Base-by-base conservation (phyloP, 2,329 filamentous ascomycete genomes). In the Monilinia polystroma region DNA sequence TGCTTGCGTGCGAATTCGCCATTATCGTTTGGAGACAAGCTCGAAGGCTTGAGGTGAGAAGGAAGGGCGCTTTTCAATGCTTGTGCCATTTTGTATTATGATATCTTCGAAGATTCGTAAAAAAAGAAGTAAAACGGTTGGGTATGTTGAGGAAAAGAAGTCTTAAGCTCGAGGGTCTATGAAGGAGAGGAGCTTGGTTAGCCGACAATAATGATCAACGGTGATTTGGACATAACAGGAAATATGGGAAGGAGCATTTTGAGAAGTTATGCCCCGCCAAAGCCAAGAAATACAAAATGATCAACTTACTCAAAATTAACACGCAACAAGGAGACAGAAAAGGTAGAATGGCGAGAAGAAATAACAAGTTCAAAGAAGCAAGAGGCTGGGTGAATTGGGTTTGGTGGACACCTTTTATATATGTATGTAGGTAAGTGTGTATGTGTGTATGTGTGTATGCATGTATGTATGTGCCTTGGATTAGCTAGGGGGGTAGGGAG, bases 51-150 rank as follows among this genome's bases (percentile, higher is more conserved):
- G 75, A 97, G 85, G 84, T 96, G 94, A 54, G 90, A 84, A 71
- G 93, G 92, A 74, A 97, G 82, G 71, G 91, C 90, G 80, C 86
- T 88, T 83, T 87, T 92, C 74, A 88, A 82, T 73, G 83, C 82
- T 76, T 86, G 84, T 71, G 90, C 88, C 90, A 94, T 94, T 53
- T 47, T 72, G 63, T 53, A 32, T 60, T 67, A 26, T 51, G 41
- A 43, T 51, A 10, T 55, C 32, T 63, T 56, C 38, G 58, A 66
- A 35, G 38, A 35, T 64, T 49, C 20, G 64, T 29, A 57, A 47
- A 20, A 47, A 20, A 35, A 12, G 41, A 49, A 57, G 62, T 64
- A 23, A 57, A 41, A 64, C 16, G 38, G 49, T 35, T 57, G 53
- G 26, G 41, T 32, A 52, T 38, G 38, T 55, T 12, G 58, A 63